Evolutionary conservation across 306 rosid genomes (phyloP).

Genomic region (Rubus idaeus): DNA sequence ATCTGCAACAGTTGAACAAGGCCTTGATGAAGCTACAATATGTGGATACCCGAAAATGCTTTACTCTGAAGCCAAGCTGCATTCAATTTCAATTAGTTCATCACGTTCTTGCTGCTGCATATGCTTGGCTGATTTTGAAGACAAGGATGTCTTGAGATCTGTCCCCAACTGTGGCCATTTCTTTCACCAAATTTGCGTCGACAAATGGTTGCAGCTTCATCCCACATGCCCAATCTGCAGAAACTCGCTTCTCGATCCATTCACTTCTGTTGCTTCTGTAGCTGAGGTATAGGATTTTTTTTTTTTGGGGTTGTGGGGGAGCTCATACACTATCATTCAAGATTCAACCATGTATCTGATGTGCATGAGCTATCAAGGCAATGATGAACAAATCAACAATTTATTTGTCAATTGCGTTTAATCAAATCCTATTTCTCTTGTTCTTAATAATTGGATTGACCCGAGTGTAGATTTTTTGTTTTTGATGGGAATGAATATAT

Average conservation of each 20-base stretch:
- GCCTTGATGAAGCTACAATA: slow-evolving; percentile 20
- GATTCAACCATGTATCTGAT: not conserved
- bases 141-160: slow-evolving; percentile 12
- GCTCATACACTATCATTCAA: not conserved
- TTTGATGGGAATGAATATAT: too few species aligned
- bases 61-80: slow-evolving; percentile 17
- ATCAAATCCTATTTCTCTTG: not conserved
- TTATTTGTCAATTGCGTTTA: too few species aligned
- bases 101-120: slow-evolving; percentile 4
- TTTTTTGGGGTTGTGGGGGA: too few species aligned
- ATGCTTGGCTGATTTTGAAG: slow-evolving; percentile 20
- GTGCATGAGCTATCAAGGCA: too few species aligned
- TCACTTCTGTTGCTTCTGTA: not conserved
- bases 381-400: slow-evolving; percentile 6
- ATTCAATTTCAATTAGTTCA: not conserved
- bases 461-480: not conserved
- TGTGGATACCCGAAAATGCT: slow-evolving; percentile 13
- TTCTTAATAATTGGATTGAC: not conserved
- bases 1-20: not conserved
- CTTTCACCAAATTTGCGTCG: slow-evolving; percentile 22
- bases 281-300: not conserved
- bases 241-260: slow-evolving; percentile 5
- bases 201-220: slow-evolving; percentile 23
- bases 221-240: slow-evolving; percentile 24
- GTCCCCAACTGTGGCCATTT: slow-evolving; percentile 22